Evolutionary conservation across 352 stramenopile species (phyloP).

Genomic region (Phytopythium cucurbitacearum): DNA sequence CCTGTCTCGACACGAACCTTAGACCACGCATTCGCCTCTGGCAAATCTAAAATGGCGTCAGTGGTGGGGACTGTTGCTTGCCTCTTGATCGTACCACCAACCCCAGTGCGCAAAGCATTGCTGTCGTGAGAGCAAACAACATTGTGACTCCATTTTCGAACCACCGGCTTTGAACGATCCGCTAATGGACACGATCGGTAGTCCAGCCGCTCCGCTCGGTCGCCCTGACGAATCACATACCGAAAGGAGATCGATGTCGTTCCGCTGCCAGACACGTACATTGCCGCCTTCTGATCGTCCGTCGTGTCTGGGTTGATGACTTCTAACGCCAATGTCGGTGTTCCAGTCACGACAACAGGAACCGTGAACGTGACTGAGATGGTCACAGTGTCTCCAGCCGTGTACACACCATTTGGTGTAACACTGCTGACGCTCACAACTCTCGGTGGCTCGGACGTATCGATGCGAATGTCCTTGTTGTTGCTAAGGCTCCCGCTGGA

Average conservation of each 20-base stretch:
- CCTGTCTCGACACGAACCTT: slow-evolving; percentile 41
- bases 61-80: slow-evolving; percentile 33
- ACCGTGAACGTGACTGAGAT: slow-evolving; percentile 45
- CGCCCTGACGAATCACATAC: slow-evolving; percentile 47
- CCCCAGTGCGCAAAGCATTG: slow-evolving; percentile 46
- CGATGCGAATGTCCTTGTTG: slow-evolving; percentile 59
- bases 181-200: slow-evolving; percentile 41
- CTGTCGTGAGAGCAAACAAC: slow-evolving; percentile 32
- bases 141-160: slow-evolving; percentile 43
- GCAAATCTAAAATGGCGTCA: slow-evolving; percentile 52
- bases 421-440: slow-evolving; percentile 43
- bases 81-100: slow-evolving; percentile 40
- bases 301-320: slow-evolving; percentile 13
- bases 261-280: slow-evolving; percentile 39
- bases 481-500: slow-evolving; percentile 54
- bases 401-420: slow-evolving; percentile 53
- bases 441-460: slow-evolving; percentile 47
- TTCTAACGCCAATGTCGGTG: slow-evolving; percentile 34
- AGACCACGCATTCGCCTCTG: slow-evolving; percentile 57
- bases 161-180: slow-evolving; percentile 15
- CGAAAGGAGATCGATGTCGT: slow-evolving; percentile 38
- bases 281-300: slow-evolving; percentile 14
- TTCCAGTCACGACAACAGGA: slow-evolving; percentile 41
- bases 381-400: slow-evolving; percentile 39
- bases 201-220: slow-evolving; percentile 55